These are phyloP conservation scores for Colletotrichum agaves DNA, from an alignment of 2,329 filamentous ascomycete genomes.

Conservation along the genomic window DNA sequence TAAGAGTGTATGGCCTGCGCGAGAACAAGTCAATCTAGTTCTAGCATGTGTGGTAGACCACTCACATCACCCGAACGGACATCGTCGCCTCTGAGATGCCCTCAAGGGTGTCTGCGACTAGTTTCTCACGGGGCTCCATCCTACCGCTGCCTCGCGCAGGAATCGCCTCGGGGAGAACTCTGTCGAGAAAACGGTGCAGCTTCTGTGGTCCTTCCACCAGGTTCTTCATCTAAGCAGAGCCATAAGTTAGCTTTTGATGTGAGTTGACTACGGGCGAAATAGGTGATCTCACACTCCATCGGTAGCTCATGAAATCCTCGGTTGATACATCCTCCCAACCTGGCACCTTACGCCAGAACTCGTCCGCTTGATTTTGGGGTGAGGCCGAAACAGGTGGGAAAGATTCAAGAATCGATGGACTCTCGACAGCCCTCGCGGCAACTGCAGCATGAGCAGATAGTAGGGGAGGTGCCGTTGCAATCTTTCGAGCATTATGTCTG, in stretches of 20 bases:
- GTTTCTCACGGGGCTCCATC: slow-evolving; percentile 60
- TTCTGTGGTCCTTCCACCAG: slow-evolving; percentile 59
- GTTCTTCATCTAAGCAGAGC: slow-evolving; percentile 54
- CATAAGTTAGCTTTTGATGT: slow-evolving; percentile 1
- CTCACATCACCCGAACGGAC: slow-evolving; percentile 67
- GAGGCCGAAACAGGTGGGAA: background rate
- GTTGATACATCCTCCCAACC: slow-evolving; percentile 60
- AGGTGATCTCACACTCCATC: slow-evolving; percentile 62
- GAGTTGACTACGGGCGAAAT: background rate
- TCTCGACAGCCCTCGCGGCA: background rate
- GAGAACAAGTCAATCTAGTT: background rate
- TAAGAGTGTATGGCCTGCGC: slow-evolving; percentile 65
- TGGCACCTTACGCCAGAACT: slow-evolving; percentile 63
- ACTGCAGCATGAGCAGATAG: slow-evolving; percentile 6
- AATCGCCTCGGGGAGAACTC: slow-evolving; percentile 61
- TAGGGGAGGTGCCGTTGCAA: background rate
- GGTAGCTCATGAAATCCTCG: slow-evolving; percentile 62
- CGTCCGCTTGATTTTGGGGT: slow-evolving; percentile 40
- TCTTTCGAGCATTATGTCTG: background rate
- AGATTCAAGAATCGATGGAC: background rate
- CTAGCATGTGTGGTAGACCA: background rate
- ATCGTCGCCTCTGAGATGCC: slow-evolving; percentile 67
- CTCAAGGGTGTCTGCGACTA: slow-evolving; percentile 63
- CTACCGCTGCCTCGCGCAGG: slow-evolving; percentile 48
- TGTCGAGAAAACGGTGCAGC: slow-evolving; percentile 59